Percentiles rank a stretch among this genome's conserved stretches.
phyloP scores from a whole-genome alignment of 225 moss, liverwort and hornwort genomes.

The Climacium dendroides region DNA sequence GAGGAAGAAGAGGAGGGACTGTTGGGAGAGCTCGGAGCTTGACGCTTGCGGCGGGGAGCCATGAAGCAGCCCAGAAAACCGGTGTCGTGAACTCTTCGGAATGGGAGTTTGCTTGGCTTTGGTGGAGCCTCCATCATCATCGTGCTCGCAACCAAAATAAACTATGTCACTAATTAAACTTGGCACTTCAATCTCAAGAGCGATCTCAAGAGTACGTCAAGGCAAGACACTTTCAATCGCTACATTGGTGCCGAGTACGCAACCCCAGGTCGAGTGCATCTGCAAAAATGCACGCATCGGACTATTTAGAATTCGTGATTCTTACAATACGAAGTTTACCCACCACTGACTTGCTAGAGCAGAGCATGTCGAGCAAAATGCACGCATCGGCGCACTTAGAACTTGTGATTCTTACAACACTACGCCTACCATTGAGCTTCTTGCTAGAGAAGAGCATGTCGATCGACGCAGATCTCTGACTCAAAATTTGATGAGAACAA shows the following conservation, averaged over 20 bases:
- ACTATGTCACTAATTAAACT: background rate
- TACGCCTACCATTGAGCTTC: background rate
- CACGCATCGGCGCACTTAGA: background rate
- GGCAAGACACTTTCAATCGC: background rate
- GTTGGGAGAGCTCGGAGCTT: background rate
- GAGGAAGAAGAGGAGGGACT: background rate
- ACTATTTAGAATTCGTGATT: background rate
- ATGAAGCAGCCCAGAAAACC: conserved; percentile 14
- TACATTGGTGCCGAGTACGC: background rate
- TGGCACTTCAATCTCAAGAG: background rate
- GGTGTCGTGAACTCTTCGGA: background rate
- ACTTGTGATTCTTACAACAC: background rate
- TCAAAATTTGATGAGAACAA: background rate
- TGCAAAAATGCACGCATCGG: background rate
- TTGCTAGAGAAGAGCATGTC: background rate
- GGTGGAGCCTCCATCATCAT: background rate
- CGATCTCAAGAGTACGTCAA: background rate
- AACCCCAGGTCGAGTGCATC: background rate
- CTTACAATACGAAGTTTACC: too few species aligned
- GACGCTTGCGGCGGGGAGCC: background rate
- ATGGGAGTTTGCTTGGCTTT: background rate
- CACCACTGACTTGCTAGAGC: background rate
- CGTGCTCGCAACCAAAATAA: background rate
- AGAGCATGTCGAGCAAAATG: background rate
- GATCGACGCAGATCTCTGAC: background rate